These are phyloP conservation scores for Exophiala sp. DNA, from an alignment of 2,329 filamentous ascomycete species.

Conservation along the genomic window DNA sequence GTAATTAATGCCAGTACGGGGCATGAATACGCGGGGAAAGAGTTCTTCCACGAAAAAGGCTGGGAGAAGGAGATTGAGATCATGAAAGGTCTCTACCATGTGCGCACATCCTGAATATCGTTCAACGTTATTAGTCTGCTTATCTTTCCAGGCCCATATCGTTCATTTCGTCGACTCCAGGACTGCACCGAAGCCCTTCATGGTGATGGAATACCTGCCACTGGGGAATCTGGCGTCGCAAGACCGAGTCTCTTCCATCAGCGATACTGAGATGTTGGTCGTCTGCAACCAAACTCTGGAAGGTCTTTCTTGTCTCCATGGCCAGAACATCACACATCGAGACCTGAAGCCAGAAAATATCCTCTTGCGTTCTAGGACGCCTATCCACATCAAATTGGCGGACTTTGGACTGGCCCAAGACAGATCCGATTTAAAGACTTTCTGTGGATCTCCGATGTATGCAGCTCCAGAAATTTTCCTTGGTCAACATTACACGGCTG, in stretches of 20 bases:
- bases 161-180: constrained; percentile 8
- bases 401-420: constrained; percentile 71
- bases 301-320: constrained; percentile 81
- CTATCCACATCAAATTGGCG: constrained; percentile 81
- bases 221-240: constrained; percentile 5
- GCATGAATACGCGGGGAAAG: constrained; percentile 16
- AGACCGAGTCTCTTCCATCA: neutral
- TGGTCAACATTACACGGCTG: constrained; percentile 4
- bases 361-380: constrained; percentile 68
- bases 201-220: constrained; percentile 12
- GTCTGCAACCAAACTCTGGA: constrained; percentile 54
- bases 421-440: constrained; percentile 3
- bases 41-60: constrained; percentile 1
- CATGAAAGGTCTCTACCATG: constrained; percentile 15
- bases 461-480: constrained; percentile 11
- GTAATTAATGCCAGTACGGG: constrained; percentile 17
- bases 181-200: constrained; percentile 2
- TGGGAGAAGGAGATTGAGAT: constrained; percentile 14
- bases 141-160: constrained; percentile 15
- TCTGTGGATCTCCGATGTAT: constrained; percentile 12
- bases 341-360: constrained; percentile 99
- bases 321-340: constrained; percentile 77
- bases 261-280: constrained; percentile 3
- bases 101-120: neutral
- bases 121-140: neutral